phyloP scores from a whole-genome alignment of 1,284 basidiomycete species.

The Cryptococcus sp. region DNA sequence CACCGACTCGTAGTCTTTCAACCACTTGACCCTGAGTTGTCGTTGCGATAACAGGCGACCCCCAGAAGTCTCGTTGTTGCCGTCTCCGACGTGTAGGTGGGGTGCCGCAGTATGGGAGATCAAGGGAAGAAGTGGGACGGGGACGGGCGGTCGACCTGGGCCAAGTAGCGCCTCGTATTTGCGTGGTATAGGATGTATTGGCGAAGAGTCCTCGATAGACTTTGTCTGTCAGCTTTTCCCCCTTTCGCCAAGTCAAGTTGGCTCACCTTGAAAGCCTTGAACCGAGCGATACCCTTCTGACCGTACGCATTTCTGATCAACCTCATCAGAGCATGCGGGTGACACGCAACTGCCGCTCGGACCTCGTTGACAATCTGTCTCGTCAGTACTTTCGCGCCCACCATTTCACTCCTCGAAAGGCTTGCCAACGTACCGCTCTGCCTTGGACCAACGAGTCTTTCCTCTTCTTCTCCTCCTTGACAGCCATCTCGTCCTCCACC shows the following conservation, averaged over 20 bases:
- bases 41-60: neutral
- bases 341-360: conserved; percentile 26
- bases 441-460: neutral
- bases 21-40: neutral
- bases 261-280: conserved; percentile 7
- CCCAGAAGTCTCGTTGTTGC: neutral
- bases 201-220: neutral
- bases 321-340: conserved; percentile 34
- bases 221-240: neutral
- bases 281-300: conserved; percentile 13
- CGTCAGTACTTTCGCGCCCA: neutral
- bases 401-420: neutral
- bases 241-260: neutral
- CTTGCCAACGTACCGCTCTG: neutral
- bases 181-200: neutral
- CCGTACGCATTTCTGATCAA: conserved; percentile 27
- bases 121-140: neutral
- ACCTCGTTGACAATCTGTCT: conserved; percentile 1
- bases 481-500: neutral
- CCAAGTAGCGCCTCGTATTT: neutral
- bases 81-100: neutral
- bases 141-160: neutral
- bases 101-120: neutral
- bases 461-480: conserved; percentile 1
- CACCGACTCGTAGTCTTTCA: neutral